Evolutionary conservation across 805 yeast genomes (phyloP).

Genomic region (Kazachstania kunashirensis): DNA sequence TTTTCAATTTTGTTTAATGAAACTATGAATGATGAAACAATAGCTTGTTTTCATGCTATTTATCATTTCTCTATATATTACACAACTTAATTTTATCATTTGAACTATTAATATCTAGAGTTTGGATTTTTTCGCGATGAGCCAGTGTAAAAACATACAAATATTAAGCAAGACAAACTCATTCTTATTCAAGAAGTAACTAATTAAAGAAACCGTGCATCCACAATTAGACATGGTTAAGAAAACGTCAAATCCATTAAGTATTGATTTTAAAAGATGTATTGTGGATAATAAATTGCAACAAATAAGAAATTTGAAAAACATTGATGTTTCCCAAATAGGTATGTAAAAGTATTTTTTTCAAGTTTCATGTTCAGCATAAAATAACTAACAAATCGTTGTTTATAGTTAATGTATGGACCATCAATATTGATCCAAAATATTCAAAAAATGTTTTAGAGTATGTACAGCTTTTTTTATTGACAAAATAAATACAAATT

Average conservation of each 20-base stretch:
- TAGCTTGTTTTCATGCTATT: too few species aligned
- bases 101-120: too few species aligned
- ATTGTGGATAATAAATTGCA: constrained; percentile 36
- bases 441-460: constrained; percentile 24
- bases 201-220: too few species aligned
- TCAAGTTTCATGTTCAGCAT: background rate
- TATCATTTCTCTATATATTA: too few species aligned
- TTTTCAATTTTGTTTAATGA: too few species aligned
- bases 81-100: too few species aligned
- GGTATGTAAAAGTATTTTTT: constrained; percentile 9
- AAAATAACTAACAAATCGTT: background rate
- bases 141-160: too few species aligned
- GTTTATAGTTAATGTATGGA: constrained; percentile 35
- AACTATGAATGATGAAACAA: too few species aligned
- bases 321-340: constrained; percentile 20
- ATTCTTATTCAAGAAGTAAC: too few species aligned
- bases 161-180: too few species aligned
- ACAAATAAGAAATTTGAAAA: constrained; percentile 32
- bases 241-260: constrained; percentile 26
- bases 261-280: constrained; percentile 39
- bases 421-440: constrained; percentile 35
- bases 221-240: constrained; percentile 37
- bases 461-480: constrained; percentile 10
- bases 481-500: too few species aligned
- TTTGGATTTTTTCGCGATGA: too few species aligned